Conservation (phyloP, 2,329 filamentous ascomycete species). For the Hymenoscyphus fraxineus region DNA sequence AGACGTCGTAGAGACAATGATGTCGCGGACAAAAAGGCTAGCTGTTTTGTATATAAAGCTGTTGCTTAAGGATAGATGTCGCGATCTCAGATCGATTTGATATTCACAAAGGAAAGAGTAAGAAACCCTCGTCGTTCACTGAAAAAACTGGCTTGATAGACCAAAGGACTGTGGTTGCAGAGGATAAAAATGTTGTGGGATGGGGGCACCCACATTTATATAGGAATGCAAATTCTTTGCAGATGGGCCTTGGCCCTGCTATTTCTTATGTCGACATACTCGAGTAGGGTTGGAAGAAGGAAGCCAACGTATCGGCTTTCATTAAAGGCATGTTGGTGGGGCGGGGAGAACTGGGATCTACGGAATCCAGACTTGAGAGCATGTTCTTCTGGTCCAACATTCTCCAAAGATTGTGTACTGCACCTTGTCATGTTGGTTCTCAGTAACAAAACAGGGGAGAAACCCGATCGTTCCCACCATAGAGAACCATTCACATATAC, state of each 20-base stretch:
- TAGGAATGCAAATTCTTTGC: conserved; percentile 4
- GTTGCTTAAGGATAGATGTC: conserved; percentile 24
- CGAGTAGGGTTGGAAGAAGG: not conserved
- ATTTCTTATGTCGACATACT: not conserved
- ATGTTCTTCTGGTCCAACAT: not conserved
- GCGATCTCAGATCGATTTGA: conserved; percentile 29
- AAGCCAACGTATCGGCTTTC: conserved; percentile 4
- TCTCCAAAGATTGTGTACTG: not conserved
- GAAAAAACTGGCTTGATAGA: conserved; percentile 10
- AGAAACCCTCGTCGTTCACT: conserved; percentile 19
- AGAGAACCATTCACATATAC: not conserved
- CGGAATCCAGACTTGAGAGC: conserved; percentile 4
- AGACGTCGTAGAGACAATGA: conserved; percentile 25
- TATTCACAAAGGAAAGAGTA: conserved; percentile 23
- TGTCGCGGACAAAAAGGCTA: conserved; percentile 23
- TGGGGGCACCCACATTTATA: conserved; percentile 10
- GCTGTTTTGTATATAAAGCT: conserved; percentile 15
- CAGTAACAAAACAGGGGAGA: not conserved
- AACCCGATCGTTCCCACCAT: conserved; percentile 1
- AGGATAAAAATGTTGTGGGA: not conserved
- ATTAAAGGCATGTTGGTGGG: not conserved
- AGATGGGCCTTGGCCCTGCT: not conserved
- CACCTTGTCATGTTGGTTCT: not conserved
- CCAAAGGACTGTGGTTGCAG: conserved; percentile 25
- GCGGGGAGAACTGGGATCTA: not conserved